Base-by-base conservation (phyloP, 768 basidiomycete species). In the Tephrocybe sp. region DNA sequence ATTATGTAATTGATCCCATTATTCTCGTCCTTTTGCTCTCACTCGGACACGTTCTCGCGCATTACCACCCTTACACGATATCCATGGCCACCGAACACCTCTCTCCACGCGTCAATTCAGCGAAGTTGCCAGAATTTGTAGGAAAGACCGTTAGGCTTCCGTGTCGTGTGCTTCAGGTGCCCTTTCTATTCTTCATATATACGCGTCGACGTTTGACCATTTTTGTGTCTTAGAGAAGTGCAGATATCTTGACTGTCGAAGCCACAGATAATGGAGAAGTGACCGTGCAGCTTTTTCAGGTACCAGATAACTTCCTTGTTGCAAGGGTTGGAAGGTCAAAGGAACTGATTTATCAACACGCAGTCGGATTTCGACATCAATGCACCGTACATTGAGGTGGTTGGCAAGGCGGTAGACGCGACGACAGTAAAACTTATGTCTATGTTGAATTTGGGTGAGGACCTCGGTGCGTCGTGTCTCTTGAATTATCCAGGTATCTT, bases 381-480 rank as follows among this genome's bases (percentile, higher is more conserved):
- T 1, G n/a, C n/a, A n/a, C 68, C 78, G 2, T 89, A 70, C 55
- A 70, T 86, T 40, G 90, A 92, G 64, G 69, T 91, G 46, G 75
- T 91, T 24, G 89, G 88, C 5, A 75, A 64, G 4, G 88, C 83
- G 18, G 50, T 73, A 20, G 73, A 82, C 53, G 70, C 80, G 21
- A 73, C 80, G 14, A 79, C 76, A 2, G 67, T 92, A 58, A 81
- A 80, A 61, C 76, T 84, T 66, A 57, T 84, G 59, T 68, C 66
- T 1, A 71, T 69, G 48, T 75, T 84, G 53, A 77, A 78, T 59
- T 65, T 90, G 64, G 87, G 88, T 5, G 61, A 73, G 11, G 74
- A 81, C 26, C 70, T 91, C 2, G 88, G 89, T 87, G 63, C 30
- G 83, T 64, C n/a, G 17, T n/a, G 7, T 50, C 24, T n/a, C n/a